phyloP scores from a whole-genome alignment of 306 rosid genomes.

The Vigna reflexopilosa region DNA sequence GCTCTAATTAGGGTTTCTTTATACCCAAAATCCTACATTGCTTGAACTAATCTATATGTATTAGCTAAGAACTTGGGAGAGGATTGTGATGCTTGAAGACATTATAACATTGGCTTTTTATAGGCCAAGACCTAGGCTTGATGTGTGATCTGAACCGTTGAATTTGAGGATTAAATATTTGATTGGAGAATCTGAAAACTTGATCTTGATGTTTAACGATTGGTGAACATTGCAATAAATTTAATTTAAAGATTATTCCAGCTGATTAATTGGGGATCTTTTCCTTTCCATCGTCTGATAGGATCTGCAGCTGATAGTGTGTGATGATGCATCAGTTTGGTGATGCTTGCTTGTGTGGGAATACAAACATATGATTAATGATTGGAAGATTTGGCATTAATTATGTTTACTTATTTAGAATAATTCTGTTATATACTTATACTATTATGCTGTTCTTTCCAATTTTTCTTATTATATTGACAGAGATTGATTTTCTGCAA shows the following conservation, averaged over 20 bases:
- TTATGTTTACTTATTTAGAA: too few species aligned
- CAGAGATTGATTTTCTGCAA: too few species aligned
- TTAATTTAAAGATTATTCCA: conserved; percentile 8
- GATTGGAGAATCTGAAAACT: conserved; percentile 25
- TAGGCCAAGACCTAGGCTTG: conserved; percentile 30
- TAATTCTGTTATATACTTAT: too few species aligned
- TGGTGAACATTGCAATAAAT: conserved; percentile 36
- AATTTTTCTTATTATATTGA: too few species aligned
- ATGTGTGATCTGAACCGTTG: conserved; percentile 38
- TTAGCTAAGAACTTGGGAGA: conserved; percentile 11
- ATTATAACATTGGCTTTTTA: conserved; percentile 26
- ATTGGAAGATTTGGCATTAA: conserved; percentile 3
- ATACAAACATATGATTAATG: neutral
- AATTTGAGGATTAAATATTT: conserved; percentile 37
- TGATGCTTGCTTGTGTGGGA: conserved; percentile 28
- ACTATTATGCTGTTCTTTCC: too few species aligned
- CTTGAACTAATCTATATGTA: neutral
- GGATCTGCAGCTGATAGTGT: conserved; percentile 21
- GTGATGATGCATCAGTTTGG: conserved; percentile 16
- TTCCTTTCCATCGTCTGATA: conserved; percentile 20
- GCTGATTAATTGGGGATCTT: conserved; percentile 31
- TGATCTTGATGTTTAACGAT: conserved; percentile 40
- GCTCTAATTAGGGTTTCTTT: conserved; percentile 45
- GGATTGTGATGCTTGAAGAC: conserved; percentile 37
- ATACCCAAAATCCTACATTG: neutral